Evolutionary conservation across 2,329 filamentous ascomycete species (phyloP).

Genomic region (Aspergillus pseudoterreus): DNA sequence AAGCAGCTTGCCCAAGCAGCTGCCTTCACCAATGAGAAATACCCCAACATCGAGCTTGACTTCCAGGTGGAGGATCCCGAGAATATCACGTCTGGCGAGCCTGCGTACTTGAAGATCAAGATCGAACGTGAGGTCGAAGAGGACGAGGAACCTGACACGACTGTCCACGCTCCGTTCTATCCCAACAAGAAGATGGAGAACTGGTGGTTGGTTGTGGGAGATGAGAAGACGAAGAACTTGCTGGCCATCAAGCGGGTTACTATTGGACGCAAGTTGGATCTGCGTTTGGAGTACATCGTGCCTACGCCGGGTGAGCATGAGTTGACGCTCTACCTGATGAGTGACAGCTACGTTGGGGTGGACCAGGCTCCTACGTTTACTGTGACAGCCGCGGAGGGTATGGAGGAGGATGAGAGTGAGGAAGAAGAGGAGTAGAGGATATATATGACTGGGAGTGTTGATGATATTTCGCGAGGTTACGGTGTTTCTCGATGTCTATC

Average conservation of each 20-base stretch:
- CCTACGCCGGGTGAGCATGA: slow-evolving; percentile 81
- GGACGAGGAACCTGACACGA: slow-evolving; percentile 70
- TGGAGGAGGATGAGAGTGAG: slow-evolving; percentile 90
- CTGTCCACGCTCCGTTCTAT: slow-evolving; percentile 94
- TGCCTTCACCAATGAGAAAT: slow-evolving; percentile 91
- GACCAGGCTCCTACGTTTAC: slow-evolving; percentile 92
- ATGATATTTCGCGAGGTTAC: neutral
- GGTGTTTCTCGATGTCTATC: neutral
- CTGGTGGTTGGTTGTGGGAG: slow-evolving; percentile 96
- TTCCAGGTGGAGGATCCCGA: slow-evolving; percentile 81
- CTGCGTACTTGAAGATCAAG: slow-evolving; percentile 76
- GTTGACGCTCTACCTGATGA: slow-evolving; percentile 90
- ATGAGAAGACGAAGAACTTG: slow-evolving; percentile 81
- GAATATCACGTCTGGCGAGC: slow-evolving; percentile 72
- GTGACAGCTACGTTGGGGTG: slow-evolving; percentile 93
- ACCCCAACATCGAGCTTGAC: slow-evolving; percentile 89
- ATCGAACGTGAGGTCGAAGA: slow-evolving; percentile 79
- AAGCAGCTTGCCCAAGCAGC: slow-evolving; percentile 84
- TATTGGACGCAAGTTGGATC: slow-evolving; percentile 71
- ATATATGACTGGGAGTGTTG: slow-evolving; percentile 2
- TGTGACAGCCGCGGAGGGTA: slow-evolving; percentile 81
- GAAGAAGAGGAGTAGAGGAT: slow-evolving; percentile 60
- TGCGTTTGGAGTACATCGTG: slow-evolving; percentile 83
- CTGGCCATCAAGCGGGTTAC: slow-evolving; percentile 94
- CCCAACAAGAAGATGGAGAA: slow-evolving; percentile 90